Conservation (phyloP, 2,329 filamentous ascomycete species). For the Talaromyces sp. region DNA sequence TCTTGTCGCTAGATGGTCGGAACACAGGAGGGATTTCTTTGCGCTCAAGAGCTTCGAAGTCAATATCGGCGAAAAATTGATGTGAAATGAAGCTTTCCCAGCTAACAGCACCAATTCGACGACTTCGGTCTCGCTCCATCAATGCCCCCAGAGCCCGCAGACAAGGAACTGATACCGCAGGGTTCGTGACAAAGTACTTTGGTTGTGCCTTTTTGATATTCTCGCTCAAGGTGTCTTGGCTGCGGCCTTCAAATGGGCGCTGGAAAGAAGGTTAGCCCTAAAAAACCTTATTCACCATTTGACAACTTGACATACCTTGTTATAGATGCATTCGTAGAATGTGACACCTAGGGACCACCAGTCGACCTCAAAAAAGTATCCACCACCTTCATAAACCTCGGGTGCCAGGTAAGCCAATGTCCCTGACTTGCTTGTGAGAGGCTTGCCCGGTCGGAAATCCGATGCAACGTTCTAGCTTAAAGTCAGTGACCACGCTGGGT, state of each 20-base stretch:
- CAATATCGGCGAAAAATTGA: slow-evolving; percentile 83
- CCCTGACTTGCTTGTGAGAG: slow-evolving; percentile 91
- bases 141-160: slow-evolving; percentile 85
- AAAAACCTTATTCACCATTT: not conserved
- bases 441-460: slow-evolving; percentile 80
- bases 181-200: slow-evolving; percentile 88
- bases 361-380: slow-evolving; percentile 87
- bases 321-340: slow-evolving; percentile 99
- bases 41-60: slow-evolving; percentile 80
- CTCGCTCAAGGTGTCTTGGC: slow-evolving; percentile 75
- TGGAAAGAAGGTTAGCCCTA: slow-evolving; percentile 47
- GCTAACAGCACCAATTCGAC: slow-evolving; percentile 77
- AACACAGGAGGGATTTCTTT: slow-evolving; percentile 93
- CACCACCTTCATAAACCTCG: slow-evolving; percentile 88
- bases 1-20: slow-evolving; percentile 92
- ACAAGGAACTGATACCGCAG: slow-evolving; percentile 84
- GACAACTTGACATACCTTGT: slow-evolving; percentile 65
- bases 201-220: slow-evolving; percentile 81
- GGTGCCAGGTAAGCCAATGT: slow-evolving; percentile 94
- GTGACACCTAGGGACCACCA: slow-evolving; percentile 98
- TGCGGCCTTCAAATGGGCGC: slow-evolving; percentile 91
- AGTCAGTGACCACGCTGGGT: slow-evolving; percentile 2
- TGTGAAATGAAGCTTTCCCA: slow-evolving; percentile 86
- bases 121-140: slow-evolving; percentile 76
- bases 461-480: slow-evolving; percentile 83